These are phyloP conservation scores for Dioszegia crocea DNA, from an alignment of 768 basidiomycete species.

Conservation along the genomic window DNA sequence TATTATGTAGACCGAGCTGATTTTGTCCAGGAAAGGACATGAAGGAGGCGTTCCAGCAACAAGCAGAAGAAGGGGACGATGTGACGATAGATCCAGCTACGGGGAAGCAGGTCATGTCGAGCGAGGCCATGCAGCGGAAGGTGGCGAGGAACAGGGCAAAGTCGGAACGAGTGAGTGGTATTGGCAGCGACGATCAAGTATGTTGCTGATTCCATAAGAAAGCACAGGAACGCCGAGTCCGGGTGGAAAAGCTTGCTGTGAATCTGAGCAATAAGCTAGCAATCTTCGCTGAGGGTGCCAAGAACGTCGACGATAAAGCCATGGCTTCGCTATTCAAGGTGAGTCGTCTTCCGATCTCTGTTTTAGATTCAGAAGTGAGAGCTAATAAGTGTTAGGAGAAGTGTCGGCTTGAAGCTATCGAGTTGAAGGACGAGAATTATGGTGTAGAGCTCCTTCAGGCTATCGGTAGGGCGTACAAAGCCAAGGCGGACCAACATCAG, in stretches of 20 bases:
- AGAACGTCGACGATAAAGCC: conserved; percentile 37
- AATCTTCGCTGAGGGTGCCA: conserved; percentile 48
- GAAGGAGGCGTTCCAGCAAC: conserved; percentile 50
- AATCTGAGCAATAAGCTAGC: conserved; percentile 46
- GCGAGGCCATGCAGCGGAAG: conserved; percentile 43
- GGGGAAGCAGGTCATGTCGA: conserved; percentile 41
- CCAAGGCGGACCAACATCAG: conserved; percentile 40
- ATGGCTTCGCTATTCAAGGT: conserved; percentile 48
- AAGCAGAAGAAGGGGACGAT: conserved; percentile 41
- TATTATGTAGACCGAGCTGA: background rate
- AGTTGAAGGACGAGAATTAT: conserved; percentile 50
- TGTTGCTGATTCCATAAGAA: conserved; percentile 16
- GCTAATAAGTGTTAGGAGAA: no score
- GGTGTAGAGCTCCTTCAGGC: conserved; percentile 49
- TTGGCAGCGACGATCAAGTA: background rate
- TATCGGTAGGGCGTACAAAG: conserved; percentile 47
- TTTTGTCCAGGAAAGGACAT: conserved; percentile 40
- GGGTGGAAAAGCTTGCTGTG: conserved; percentile 46
- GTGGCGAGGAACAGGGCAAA: conserved; percentile 29
- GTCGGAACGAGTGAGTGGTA: conserved; percentile 29
- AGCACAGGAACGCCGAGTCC: conserved; percentile 34
- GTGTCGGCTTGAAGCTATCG: conserved; percentile 17
- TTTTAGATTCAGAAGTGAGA: no score
- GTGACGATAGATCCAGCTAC: conserved; percentile 30
- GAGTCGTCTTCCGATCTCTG: no score